These are phyloP conservation scores for Maudiozyma saulgeensis DNA, from an alignment of 805 yeast genomes.

Conservation along the genomic window DNA sequence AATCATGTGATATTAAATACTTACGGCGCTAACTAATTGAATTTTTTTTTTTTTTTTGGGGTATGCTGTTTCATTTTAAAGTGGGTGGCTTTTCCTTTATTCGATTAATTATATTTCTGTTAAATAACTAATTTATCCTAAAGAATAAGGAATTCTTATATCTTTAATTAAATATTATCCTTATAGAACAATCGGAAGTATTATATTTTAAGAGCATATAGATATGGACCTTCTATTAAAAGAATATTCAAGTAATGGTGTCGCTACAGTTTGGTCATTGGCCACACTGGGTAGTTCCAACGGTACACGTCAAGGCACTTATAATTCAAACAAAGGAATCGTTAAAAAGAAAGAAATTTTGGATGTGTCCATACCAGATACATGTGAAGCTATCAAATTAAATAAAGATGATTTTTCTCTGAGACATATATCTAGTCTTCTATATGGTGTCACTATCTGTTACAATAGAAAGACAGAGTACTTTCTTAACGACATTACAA, in stretches of 20 bases:
- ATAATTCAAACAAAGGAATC: neutral
- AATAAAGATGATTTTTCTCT: slow-evolving; percentile 16
- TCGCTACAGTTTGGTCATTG: slow-evolving; percentile 27
- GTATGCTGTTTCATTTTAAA: too few species aligned
- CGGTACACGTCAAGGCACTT: neutral
- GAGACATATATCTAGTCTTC: slow-evolving; percentile 21
- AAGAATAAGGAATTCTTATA: neutral
- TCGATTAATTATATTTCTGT: too few species aligned
- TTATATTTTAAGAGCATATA: too few species aligned
- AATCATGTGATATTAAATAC: too few species aligned
- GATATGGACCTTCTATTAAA: neutral
- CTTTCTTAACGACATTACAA: slow-evolving; percentile 22
- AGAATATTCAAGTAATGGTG: slow-evolving; percentile 1
- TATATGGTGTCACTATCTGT: slow-evolving; percentile 28
- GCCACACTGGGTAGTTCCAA: slow-evolving; percentile 17
- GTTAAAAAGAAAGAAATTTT: slow-evolving; percentile 25
- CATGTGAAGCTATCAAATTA: slow-evolving; percentile 19
- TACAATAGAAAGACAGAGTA: slow-evolving; percentile 26
- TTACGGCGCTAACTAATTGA: too few species aligned
- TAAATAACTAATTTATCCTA: too few species aligned
- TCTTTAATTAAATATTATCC: neutral
- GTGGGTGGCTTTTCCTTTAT: too few species aligned
- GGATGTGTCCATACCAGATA: slow-evolving; percentile 25
- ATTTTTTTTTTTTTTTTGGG: too few species aligned
- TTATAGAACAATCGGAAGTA: too few species aligned